A percentile compares a stretch with the other conserved stretches of the same genome.
These are phyloP conservation scores for Leptodontidium sp. DNA, from an alignment of 2,329 filamentous ascomycete genomes.

Conservation along the genomic window DNA sequence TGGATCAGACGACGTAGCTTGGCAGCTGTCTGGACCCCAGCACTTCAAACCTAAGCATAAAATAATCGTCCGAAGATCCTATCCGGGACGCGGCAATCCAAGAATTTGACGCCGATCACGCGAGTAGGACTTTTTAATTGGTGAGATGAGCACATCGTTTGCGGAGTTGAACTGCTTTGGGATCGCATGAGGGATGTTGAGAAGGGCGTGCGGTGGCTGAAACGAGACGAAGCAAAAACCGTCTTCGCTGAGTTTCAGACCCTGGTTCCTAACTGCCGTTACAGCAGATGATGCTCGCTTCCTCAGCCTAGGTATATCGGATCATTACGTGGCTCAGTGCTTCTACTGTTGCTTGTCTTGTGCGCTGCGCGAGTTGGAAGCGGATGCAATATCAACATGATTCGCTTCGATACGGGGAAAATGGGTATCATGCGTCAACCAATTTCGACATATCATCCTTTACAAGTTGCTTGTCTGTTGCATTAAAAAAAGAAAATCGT, in stretches of 20 bases:
- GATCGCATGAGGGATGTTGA: background rate
- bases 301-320: background rate
- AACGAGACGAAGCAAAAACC: conserved; percentile 19
- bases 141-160: background rate
- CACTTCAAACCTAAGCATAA: conserved; percentile 8
- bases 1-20: conserved; percentile 11
- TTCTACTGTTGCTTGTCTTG: background rate
- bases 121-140: background rate
- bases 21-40: conserved; percentile 1
- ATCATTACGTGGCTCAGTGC: background rate
- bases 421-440: background rate
- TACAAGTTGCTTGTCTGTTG: no score
- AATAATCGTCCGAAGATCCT: conserved; percentile 17
- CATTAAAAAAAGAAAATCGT: no score
- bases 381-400: background rate
- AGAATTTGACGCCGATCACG: background rate
- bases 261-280: conserved; percentile 9
- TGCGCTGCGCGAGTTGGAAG: background rate
- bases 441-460: no score
- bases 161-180: background rate
- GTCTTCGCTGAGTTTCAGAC: conserved; percentile 11
- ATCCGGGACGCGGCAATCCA: background rate
- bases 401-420: background rate
- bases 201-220: conserved; percentile 17
- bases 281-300: conserved; percentile 9